Conservation (phyloP, 2,329 filamentous ascomycete genomes). For the Alternaria angustiovoidea region DNA sequence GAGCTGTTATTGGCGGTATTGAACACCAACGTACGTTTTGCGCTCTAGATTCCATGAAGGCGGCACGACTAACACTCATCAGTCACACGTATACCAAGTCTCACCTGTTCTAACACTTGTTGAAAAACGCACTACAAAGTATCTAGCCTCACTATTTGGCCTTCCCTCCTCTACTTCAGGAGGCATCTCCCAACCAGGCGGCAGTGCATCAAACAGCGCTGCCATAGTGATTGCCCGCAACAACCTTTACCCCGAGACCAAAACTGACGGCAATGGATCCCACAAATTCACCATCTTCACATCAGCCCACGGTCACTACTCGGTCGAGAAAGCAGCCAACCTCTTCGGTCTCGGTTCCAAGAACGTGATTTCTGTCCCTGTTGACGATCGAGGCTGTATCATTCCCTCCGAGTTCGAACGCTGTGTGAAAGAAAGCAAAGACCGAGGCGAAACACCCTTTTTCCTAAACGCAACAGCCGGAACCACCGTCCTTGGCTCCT, state of each 20-base stretch:
- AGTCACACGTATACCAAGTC: constrained; percentile 91
- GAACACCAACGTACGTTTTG: constrained; percentile 78
- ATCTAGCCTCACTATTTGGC: constrained; percentile 75
- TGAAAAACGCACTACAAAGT: constrained; percentile 80
- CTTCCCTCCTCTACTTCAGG: constrained; percentile 63
- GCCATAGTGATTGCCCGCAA: constrained; percentile 90
- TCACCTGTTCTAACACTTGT: constrained; percentile 87
- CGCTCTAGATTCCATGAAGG: not conserved
- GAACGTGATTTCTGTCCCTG: constrained; percentile 76
- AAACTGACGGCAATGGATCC: constrained; percentile 71
- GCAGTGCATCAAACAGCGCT: constrained; percentile 83
- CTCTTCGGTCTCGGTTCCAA: constrained; percentile 82
- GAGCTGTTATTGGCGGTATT: constrained; percentile 85
- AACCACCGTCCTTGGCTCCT: constrained; percentile 90
- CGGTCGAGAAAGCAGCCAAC: constrained; percentile 91
- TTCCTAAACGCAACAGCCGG: constrained; percentile 97
- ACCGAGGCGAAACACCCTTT: constrained; percentile 79
- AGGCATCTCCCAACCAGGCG: constrained; percentile 80
- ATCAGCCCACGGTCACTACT: constrained; percentile 90
- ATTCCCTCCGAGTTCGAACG: constrained; percentile 69
- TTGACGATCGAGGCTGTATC: constrained; percentile 79
- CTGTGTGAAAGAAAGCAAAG: constrained; percentile 68
- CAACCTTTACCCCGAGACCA: constrained; percentile 80
- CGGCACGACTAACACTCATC: not conserved
- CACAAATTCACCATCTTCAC: constrained; percentile 84